Percentiles rank a stretch among this genome's conserved stretches.
These are phyloP conservation scores for Nothophytophthora sp. DNA, from an alignment of 352 stramenopile genomes.

Conservation along the genomic window DNA sequence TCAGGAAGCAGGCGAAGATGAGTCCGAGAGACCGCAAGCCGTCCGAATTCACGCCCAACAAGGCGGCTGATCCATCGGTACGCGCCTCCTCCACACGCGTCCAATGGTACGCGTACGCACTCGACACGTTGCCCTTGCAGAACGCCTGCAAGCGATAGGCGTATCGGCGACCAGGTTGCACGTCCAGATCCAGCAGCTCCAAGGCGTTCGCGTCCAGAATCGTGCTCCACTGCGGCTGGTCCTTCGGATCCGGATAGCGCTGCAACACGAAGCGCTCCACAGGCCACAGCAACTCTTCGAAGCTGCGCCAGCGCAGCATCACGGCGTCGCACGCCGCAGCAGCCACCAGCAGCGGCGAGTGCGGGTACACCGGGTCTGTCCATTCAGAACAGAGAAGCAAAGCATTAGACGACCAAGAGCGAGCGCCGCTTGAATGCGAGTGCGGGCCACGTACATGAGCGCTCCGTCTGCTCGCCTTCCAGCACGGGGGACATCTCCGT, in stretches of 20 bases:
- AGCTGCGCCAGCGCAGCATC: slow-evolving; percentile 45
- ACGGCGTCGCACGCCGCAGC: slow-evolving; percentile 41
- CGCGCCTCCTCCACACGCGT: slow-evolving; percentile 9
- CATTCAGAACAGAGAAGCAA: not conserved
- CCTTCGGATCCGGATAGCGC: slow-evolving; percentile 35
- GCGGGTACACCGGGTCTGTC: slow-evolving; percentile 43
- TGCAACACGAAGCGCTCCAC: slow-evolving; percentile 47
- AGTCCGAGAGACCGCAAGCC: slow-evolving; percentile 44
- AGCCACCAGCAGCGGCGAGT: slow-evolving; percentile 46
- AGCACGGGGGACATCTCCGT: slow-evolving; percentile 26
- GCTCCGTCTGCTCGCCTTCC: slow-evolving; percentile 19
- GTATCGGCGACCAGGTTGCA: slow-evolving; percentile 35
- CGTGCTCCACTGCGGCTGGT: slow-evolving; percentile 38
- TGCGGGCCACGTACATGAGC: slow-evolving; percentile 24
- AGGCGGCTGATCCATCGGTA: slow-evolving; percentile 4
- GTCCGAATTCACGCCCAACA: slow-evolving; percentile 32
- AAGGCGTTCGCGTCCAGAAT: slow-evolving; percentile 39
- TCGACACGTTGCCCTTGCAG: slow-evolving; percentile 33
- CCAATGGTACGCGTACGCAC: slow-evolving; percentile 49
- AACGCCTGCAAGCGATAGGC: slow-evolving; percentile 47
- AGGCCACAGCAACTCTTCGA: slow-evolving; percentile 43
- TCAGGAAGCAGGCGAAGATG: slow-evolving; percentile 57
- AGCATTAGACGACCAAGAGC: not conserved
- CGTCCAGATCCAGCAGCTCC: slow-evolving; percentile 31
- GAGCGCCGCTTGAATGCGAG: not conserved